Base-by-base conservation (phyloP, 139 green algal species). In the Axilococcus clingmanii region DNA sequence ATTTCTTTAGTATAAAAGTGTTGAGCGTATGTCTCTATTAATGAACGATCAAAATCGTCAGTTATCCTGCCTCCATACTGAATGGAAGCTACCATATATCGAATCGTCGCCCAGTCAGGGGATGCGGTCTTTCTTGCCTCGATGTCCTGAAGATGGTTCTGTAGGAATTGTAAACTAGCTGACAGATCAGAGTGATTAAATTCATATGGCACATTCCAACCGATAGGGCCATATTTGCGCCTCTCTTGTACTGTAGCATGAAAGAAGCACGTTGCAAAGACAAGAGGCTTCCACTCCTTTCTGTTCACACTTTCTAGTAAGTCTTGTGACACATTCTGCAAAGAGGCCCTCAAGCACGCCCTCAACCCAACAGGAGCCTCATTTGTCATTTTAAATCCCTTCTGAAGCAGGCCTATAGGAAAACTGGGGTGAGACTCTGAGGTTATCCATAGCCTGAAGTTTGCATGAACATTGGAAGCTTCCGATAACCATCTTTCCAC, bases 151-250 rank as follows among this genome's bases (percentile, higher is more conserved):
- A 95, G 59, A 64, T 96, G 88, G 66, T 94, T 95, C 72, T 93
- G 75, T 36, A 71, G 53, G 46, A 37, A 17, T 59, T 91, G 77
- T 46, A 77, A 76, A 65, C 77, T 88, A 2, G 89, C 88, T 14
- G 65, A 75, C 19, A 97, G 75, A 68, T 97, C 89, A 7, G 49
- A 72, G 69, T 85, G 72, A 62, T 92, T 94, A 81, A 96, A 97
- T 69, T 96, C 89, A 57, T 97, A 97, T 0, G 88, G 88, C n/a
- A 96, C 65, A 61, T 93, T 94, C 84, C 87, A 97, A 27, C 89
- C 89, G 40, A 94, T 90, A 51, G 89, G 81, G 0, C 88, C 86
- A 63, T 94, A 97, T 77, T 94, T 94, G 69, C 84, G 75, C 3
- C 89, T 68, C 76, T 96, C 89, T 71, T 95, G 79, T 34, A 91